Conservation (phyloP, 2,329 filamentous ascomycete species). For the Triangularia verruculosa region DNA sequence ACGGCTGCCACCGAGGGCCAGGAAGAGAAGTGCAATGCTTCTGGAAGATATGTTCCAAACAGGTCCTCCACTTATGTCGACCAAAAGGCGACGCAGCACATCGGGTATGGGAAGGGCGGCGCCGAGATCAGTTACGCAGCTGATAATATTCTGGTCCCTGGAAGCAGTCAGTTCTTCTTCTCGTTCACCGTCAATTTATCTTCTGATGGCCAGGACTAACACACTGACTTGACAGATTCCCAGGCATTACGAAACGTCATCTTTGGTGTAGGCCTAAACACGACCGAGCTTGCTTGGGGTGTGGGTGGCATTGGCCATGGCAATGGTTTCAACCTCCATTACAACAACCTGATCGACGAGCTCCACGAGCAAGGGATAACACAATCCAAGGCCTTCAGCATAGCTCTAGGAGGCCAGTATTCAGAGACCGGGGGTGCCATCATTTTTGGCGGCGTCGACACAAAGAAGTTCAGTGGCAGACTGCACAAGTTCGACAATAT, state of each 20-base stretch:
- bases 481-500: conserved; percentile 60
- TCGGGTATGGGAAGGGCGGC: conserved; percentile 49
- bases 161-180: conserved; percentile 27
- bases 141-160: conserved; percentile 43
- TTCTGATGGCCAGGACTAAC: background rate
- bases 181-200: background rate
- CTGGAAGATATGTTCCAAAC: conserved; percentile 42
- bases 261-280: conserved; percentile 58
- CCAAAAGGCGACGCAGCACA: conserved; percentile 25
- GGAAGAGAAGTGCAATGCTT: conserved; percentile 41
- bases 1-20: conserved; percentile 38
- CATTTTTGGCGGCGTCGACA: conserved; percentile 65
- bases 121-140: conserved; percentile 46
- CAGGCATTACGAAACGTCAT: conserved; percentile 49
- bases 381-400: conserved; percentile 58
- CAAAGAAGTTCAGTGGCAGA: conserved; percentile 57
- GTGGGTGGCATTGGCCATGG: conserved; percentile 75
- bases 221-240: background rate
- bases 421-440: conserved; percentile 55
- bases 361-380: conserved; percentile 51
- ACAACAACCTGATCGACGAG: conserved; percentile 51
- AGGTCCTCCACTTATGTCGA: conserved; percentile 37
- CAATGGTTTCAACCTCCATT: conserved; percentile 41
- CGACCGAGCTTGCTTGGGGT: conserved; percentile 46
- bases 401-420: conserved; percentile 60